A percentile compares a stretch with the other conserved stretches of the same genome.
These are phyloP conservation scores for Coprinopsis strossmayeri DNA, from an alignment of 768 basidiomycete genomes.

Conservation along the genomic window DNA sequence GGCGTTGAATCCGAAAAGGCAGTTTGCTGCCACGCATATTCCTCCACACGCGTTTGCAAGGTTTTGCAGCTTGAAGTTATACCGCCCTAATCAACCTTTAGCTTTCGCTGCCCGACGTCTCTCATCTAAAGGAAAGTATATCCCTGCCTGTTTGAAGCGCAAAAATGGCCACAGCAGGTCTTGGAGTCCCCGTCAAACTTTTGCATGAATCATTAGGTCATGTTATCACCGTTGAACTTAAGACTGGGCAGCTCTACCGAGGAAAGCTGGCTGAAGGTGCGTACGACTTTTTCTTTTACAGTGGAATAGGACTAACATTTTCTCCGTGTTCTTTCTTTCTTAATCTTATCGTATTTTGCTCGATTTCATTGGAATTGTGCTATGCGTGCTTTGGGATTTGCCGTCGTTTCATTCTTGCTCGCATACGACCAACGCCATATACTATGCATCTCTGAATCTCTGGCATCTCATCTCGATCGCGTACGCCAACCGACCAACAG, in stretches of 20 bases:
- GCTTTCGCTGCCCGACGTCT: neutral
- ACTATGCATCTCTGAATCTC: too few relatives aligned
- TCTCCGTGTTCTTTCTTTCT: constrained; percentile 14
- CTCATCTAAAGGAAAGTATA: neutral
- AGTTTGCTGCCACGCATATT: too few relatives aligned
- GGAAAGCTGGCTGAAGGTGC: constrained; percentile 96
- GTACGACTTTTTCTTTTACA: constrained; percentile 20
- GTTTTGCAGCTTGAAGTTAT: neutral
- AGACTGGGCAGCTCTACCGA: constrained; percentile 94
- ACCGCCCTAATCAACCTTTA: neutral
- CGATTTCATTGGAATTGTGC: too few relatives aligned
- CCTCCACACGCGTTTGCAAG: neutral
- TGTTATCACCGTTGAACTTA: constrained; percentile 95
- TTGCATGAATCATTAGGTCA: constrained; percentile 96
- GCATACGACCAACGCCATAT: too few relatives aligned
- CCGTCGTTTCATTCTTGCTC: too few relatives aligned
- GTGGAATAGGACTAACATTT: constrained; percentile 11
- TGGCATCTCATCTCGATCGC: neutral
- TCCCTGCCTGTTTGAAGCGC: too few relatives aligned
- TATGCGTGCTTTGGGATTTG: too few relatives aligned
- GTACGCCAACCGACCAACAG: constrained; percentile 33
- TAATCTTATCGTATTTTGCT: neutral
- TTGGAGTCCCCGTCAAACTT: constrained; percentile 95
- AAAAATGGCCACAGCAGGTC: constrained; percentile 50
- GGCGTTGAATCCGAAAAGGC: too few relatives aligned